Evolutionary conservation across 441 rosid genomes (phyloP).

Genomic region (Gossypium schwendimanii): DNA sequence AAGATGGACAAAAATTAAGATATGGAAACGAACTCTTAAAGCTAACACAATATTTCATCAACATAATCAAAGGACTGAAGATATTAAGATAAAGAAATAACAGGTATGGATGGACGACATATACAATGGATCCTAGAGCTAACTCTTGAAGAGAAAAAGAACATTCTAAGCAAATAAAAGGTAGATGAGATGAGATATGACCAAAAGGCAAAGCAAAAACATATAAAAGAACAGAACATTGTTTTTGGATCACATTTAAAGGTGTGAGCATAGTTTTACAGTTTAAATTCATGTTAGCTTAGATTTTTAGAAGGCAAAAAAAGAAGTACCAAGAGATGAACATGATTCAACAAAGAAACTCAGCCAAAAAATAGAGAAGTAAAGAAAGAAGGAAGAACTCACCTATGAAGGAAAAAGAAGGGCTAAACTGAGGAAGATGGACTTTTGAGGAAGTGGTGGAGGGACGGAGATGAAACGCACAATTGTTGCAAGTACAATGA

Average conservation of each 20-base stretch:
- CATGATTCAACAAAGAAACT: not conserved
- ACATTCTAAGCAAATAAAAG: not conserved
- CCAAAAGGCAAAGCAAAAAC: not conserved
- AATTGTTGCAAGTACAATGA: not conserved
- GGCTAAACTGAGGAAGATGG: not conserved
- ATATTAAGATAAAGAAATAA: not conserved
- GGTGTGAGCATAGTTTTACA: not conserved
- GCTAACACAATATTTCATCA: not conserved
- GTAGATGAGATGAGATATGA: not conserved
- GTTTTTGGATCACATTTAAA: not conserved
- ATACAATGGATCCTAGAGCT: not conserved
- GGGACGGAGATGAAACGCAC: not conserved
- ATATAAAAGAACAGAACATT: not conserved
- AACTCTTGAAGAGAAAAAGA: not conserved
- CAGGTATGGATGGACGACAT: not conserved
- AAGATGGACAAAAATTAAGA: not conserved
- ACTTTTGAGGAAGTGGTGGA: not conserved
- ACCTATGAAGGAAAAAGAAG: slow-evolving; percentile 8
- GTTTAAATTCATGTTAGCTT: not conserved
- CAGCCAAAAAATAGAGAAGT: not conserved
- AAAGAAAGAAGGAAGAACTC: not conserved
- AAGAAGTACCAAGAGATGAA: not conserved
- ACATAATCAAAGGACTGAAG: not conserved
- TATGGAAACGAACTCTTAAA: not conserved
- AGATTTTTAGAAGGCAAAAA: not conserved